Base-by-base conservation (phyloP, 164 flowering plant species). In the Aristolochia fimbriata region DNA sequence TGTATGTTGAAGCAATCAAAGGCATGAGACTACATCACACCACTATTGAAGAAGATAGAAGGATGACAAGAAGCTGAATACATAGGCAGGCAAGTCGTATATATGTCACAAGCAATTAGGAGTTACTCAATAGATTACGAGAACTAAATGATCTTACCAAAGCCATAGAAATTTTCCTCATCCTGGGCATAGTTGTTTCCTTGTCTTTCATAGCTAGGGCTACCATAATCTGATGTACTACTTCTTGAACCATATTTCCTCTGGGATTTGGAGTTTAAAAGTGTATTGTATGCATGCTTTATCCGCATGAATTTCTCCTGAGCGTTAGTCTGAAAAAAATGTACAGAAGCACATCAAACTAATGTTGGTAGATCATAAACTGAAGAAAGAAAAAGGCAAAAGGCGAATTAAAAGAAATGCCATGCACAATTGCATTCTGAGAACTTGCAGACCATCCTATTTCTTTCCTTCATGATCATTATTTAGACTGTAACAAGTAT, bases 221-320 rank as follows among this genome's bases (percentile, higher is more conserved):
- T 77, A 27, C 85, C 73, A 73, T 65, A 80, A 58, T 64, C 80
- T 31, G 91, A 78, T 51, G 67, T 21, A 0, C 59, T 63, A 51
- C 63, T 72, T 60, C 83, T 80, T 57, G 68, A 65, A 17, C 77
- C 81, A 71, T 75, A 77, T 53, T 74, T 85, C 46, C 67, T 71
- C 54, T 77, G 67, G 56, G 96, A 77, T 47, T 81, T 76, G 19
- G 95, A 79, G 67, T 80, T 83, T 71, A 87, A 45, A 77, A 93
- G 63, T 4, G 86, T 78, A 65, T 84, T 93, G 68, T 89, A 93
- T 43, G 98, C 98, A 75, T 84, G 97, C 71, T 93, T 89, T 47
- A 93, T 90, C 70, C 91, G 77, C 97, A 93, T 76, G 63, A 93
- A 93, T 55, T 89, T 87, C 74, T 90, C 94, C 66, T 89, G 80